Percentiles rank a stretch among this genome's conserved stretches.
These are phyloP conservation scores for Erodium maritimum DNA, from an alignment of 345 rosid species.

Conservation along the genomic window DNA sequence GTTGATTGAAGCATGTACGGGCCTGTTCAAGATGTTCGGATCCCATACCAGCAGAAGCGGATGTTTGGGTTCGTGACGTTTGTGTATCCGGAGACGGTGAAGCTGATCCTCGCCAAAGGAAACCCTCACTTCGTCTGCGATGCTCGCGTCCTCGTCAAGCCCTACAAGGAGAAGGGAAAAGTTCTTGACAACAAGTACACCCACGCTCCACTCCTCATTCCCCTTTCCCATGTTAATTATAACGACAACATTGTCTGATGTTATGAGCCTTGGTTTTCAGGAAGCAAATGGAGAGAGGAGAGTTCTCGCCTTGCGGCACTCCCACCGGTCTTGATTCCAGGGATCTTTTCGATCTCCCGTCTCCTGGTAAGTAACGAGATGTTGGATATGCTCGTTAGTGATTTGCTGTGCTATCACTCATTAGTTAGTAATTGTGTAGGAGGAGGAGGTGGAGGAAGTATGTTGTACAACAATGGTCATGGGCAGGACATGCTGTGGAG, in stretches of 20 bases:
- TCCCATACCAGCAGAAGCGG: constrained; percentile 90
- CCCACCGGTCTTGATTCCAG: constrained; percentile 72
- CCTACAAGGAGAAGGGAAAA: constrained; percentile 96
- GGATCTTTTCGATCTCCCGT: constrained; percentile 38
- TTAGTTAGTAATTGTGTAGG: not conserved
- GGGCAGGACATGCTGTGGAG: constrained; percentile 58
- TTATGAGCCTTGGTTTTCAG: constrained; percentile 14
- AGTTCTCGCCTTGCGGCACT: constrained; percentile 53
- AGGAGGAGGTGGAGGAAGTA: constrained; percentile 44
- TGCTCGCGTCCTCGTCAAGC: constrained; percentile 85
- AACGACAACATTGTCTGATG: no score
- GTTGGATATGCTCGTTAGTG: constrained; percentile 28
- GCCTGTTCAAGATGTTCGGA: constrained; percentile 97
- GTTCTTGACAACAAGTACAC: constrained; percentile 44
- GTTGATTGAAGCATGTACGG: constrained; percentile 47
- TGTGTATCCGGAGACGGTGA: constrained; percentile 80
- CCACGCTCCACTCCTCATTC: not conserved
- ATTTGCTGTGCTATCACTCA: not conserved
- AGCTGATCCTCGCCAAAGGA: constrained; percentile 78
- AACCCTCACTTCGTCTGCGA: constrained; percentile 92
- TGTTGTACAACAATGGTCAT: constrained; percentile 48
- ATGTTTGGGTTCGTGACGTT: constrained; percentile 95
- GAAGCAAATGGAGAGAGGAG: constrained; percentile 46
- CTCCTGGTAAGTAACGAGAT: no score
- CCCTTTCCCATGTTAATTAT: not conserved